Evolutionary conservation across 192 early-diverging fungal genomes (phyloP).

Genomic region (Coemansia sp.): DNA sequence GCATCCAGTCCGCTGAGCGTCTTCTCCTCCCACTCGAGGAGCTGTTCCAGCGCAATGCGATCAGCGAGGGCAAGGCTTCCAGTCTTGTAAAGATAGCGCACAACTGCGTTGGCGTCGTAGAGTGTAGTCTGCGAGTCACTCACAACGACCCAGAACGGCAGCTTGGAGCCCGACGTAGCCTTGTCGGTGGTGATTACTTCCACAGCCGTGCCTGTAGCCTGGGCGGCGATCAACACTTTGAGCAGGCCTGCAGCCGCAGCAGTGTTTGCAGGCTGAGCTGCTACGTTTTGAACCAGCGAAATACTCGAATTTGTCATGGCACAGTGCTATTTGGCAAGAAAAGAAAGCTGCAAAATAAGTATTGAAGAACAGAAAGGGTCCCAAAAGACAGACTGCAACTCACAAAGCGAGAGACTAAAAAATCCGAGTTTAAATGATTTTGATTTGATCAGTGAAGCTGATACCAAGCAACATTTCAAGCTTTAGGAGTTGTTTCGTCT

Average conservation of each 20-base stretch:
- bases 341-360: background rate
- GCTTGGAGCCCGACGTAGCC: conserved; percentile 27
- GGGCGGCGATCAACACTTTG: conserved; percentile 45
- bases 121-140: conserved; percentile 24
- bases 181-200: conserved; percentile 12
- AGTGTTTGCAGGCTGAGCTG: conserved; percentile 42
- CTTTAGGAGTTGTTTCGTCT: background rate
- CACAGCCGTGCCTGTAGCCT: conserved; percentile 30
- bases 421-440: background rate
- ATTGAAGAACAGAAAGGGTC: background rate
- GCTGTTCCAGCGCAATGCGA: conserved; percentile 36
- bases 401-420: too few relatives aligned
- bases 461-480: background rate
- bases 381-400: too few relatives aligned
- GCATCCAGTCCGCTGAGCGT: conserved; percentile 21
- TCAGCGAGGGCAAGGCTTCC: conserved; percentile 26
- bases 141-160: conserved; percentile 28
- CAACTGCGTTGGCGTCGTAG: conserved; percentile 52
- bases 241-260: conserved; percentile 49
- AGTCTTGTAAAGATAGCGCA: conserved; percentile 39
- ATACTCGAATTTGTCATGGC: conserved; percentile 14
- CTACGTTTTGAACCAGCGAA: conserved; percentile 30
- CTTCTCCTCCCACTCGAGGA: conserved; percentile 55
- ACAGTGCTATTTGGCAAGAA: background rate
- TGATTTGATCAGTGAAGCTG: background rate